A percentile compares a stretch with the other conserved stretches of the same genome.
These are phyloP conservation scores for Dactylonectria macrodidyma DNA, from an alignment of 2,329 filamentous ascomycete species.

Conservation along the genomic window DNA sequence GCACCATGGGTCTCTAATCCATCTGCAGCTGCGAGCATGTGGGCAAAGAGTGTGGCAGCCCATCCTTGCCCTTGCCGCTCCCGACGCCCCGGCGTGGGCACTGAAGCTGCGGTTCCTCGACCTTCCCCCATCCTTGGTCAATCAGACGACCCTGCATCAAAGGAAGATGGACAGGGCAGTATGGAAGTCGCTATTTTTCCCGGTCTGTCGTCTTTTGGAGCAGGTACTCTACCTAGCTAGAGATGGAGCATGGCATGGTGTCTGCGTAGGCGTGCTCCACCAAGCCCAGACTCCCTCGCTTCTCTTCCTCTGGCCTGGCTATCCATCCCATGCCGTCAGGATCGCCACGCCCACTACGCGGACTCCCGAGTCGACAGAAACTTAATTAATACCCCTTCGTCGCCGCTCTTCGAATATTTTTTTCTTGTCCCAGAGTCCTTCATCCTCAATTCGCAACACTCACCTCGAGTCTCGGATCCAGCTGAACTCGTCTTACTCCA, in stretches of 20 bases:
- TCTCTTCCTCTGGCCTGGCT: neutral
- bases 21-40: neutral
- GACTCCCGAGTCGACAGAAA: constrained; percentile 32
- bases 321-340: constrained; percentile 23
- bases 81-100: constrained; percentile 33
- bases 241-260: neutral
- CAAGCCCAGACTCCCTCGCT: constrained; percentile 28
- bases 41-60: neutral
- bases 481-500: constrained; percentile 23
- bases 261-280: constrained; percentile 16
- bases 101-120: constrained; percentile 16
- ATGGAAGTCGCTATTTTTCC: constrained; percentile 16
- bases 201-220: neutral
- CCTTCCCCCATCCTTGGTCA: constrained; percentile 26
- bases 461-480: constrained; percentile 22
- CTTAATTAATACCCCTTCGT: constrained; percentile 47
- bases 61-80: constrained; percentile 21
- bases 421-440: constrained; percentile 21
- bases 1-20: no score
- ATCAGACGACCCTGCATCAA: constrained; percentile 19
- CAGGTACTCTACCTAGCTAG: neutral
- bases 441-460: constrained; percentile 12
- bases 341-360: constrained; percentile 39
- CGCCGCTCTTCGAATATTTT: constrained; percentile 25
- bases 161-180: neutral